Percentiles rank a stretch among this genome's conserved stretches.
phyloP scores from a whole-genome alignment of 2,329 filamentous ascomycete genomes.

The Monilinia polystroma region DNA sequence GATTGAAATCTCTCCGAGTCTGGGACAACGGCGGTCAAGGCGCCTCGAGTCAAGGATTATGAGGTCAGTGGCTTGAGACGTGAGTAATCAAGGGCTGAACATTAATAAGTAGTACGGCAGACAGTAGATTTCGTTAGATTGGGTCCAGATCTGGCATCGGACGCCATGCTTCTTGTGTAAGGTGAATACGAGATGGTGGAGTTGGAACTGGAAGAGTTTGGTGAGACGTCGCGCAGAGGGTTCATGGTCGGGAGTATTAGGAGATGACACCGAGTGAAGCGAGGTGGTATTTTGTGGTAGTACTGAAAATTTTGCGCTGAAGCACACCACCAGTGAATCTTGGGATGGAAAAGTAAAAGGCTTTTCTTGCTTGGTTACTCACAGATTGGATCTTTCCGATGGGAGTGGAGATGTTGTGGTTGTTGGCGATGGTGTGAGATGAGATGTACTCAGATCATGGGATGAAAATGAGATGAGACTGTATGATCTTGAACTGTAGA shows the following conservation, averaged over 20 bases:
- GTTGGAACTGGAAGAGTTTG: neutral
- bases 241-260: neutral
- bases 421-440: conserved; percentile 3
- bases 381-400: neutral
- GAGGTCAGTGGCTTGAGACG: conserved; percentile 12
- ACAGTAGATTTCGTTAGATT: conserved; percentile 1
- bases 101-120: conserved; percentile 2
- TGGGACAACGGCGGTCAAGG: conserved; percentile 16
- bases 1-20: neutral
- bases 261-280: conserved; percentile 3
- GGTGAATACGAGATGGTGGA: conserved; percentile 10
- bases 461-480: conserved; percentile 19
- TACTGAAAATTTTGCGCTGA: neutral
- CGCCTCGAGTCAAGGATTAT: neutral
- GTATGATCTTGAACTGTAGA: conserved; percentile 15
- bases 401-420: neutral
- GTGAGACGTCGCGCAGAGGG: conserved; percentile 1
- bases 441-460: conserved; percentile 17
- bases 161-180: conserved; percentile 4
- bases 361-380: neutral
- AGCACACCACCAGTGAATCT: neutral
- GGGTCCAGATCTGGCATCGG: conserved; percentile 19
- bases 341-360: neutral
- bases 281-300: conserved; percentile 1
- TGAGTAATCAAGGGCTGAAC: neutral